A percentile compares a stretch with the other conserved stretches of the same genome.
Conservation (phyloP, 441 rosid species). For the Corymbia citriodora region DNA sequence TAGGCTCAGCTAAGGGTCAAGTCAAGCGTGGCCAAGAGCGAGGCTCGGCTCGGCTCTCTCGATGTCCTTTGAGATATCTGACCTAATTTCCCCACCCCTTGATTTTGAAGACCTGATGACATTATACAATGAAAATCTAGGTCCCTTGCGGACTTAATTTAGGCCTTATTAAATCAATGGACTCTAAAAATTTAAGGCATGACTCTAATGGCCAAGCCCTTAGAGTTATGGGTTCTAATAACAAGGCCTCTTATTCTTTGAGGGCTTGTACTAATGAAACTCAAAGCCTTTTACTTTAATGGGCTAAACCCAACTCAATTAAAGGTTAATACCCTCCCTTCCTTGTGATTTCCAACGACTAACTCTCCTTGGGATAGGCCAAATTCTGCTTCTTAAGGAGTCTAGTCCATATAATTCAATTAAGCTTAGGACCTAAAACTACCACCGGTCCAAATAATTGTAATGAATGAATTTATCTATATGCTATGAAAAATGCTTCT, state of each 20-base stretch:
- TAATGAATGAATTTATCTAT: not conserved
- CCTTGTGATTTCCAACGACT: not conserved
- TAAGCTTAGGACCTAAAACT: not conserved
- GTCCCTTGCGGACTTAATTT: not conserved
- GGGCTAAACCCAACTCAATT: not conserved
- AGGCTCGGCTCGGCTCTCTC: too few relatives aligned
- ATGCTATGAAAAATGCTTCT: not conserved
- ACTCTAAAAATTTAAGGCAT: not conserved
- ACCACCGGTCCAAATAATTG: not conserved
- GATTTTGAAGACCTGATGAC: not conserved
- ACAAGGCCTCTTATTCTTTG: not conserved
- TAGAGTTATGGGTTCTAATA: not conserved
- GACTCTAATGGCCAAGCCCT: not conserved
- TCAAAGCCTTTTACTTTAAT: not conserved
- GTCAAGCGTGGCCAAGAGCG: too few relatives aligned
- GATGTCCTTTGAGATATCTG: too few relatives aligned
- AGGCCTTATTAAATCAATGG: not conserved
- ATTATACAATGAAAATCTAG: not conserved
- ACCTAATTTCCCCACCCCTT: too few relatives aligned
- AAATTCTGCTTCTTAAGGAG: too few relatives aligned
- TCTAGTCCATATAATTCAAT: not conserved
- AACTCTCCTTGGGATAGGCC: not conserved
- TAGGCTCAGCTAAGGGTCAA: too few relatives aligned
- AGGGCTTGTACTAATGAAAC: too few relatives aligned
- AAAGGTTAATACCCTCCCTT: not conserved